Conservation (phyloP, 176 grass and related monocot species). For the Poa annua region DNA sequence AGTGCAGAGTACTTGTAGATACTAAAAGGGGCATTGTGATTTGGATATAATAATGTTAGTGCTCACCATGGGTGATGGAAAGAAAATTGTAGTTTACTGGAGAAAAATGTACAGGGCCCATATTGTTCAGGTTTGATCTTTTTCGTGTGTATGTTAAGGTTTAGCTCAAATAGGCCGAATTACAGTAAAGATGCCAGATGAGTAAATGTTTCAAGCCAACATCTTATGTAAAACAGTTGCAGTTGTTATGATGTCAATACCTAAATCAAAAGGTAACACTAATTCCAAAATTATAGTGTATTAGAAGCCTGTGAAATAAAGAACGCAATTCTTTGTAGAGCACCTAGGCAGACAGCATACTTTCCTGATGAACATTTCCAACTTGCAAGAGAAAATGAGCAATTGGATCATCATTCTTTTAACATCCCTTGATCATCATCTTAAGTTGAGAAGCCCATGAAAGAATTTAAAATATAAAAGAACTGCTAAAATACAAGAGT, state of each 20-base stretch:
- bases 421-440: not conserved
- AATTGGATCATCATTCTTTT: not conserved
- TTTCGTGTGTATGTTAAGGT: conserved; percentile 23
- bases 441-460: conserved; percentile 2
- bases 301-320: not conserved
- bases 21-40: conserved; percentile 14
- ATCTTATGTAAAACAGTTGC: not conserved
- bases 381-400: conserved; percentile 10
- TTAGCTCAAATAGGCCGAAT: conserved; percentile 2
- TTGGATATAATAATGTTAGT: conserved; percentile 10
- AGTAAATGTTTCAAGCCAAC: not conserved
- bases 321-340: not conserved
- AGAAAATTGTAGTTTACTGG: conserved; percentile 23
- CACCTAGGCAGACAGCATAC: not conserved
- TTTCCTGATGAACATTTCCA: conserved; percentile 4
- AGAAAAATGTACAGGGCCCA: conserved; percentile 38
- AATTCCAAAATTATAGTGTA: not conserved
- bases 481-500: not conserved
- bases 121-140: conserved; percentile 30
- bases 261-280: not conserved
- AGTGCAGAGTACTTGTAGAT: conserved; percentile 21
- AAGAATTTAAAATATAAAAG: not conserved
- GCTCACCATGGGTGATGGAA: not conserved
- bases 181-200: conserved; percentile 17
- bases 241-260: not conserved